A percentile compares a stretch with the other conserved stretches of the same genome.
Conservation (phyloP, 257 asterid genomes). For the Nicotiana paniculata region DNA sequence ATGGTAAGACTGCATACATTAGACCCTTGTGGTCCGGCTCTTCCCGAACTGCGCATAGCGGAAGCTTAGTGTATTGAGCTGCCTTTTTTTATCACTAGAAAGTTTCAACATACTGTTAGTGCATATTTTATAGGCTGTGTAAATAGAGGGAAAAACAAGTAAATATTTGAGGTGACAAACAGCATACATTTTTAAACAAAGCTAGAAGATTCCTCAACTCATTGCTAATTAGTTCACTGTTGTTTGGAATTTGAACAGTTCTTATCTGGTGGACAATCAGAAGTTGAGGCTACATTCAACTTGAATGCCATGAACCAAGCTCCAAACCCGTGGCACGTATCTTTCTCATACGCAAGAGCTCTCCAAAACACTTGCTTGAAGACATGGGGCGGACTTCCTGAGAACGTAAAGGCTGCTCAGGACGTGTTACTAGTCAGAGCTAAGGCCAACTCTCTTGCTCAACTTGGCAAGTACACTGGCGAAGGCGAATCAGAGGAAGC, state of each 20-base stretch:
- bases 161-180: neutral
- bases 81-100: neutral
- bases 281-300: conserved; percentile 22
- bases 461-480: conserved; percentile 1
- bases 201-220: neutral
- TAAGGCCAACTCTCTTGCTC: conserved; percentile 24
- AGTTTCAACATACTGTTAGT: neutral
- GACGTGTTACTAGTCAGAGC: conserved; percentile 9
- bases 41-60: too few species aligned
- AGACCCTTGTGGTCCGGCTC: too few species aligned
- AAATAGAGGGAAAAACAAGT: neutral
- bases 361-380: conserved; percentile 21
- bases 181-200: neutral
- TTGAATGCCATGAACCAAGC: conserved; percentile 26
- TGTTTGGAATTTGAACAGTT: neutral
- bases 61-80: too few species aligned
- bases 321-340: conserved; percentile 20
- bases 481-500: conserved; percentile 21
- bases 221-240: neutral
- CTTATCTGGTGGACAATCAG: conserved; percentile 25
- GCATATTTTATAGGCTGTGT: neutral
- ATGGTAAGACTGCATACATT: too few species aligned
- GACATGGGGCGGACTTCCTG: conserved; percentile 20
- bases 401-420: conserved; percentile 18
- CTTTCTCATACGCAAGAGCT: conserved; percentile 20